Base-by-base conservation (phyloP, 139 green algal genomes). In the Auxenochlorella protothecoides region DNA sequence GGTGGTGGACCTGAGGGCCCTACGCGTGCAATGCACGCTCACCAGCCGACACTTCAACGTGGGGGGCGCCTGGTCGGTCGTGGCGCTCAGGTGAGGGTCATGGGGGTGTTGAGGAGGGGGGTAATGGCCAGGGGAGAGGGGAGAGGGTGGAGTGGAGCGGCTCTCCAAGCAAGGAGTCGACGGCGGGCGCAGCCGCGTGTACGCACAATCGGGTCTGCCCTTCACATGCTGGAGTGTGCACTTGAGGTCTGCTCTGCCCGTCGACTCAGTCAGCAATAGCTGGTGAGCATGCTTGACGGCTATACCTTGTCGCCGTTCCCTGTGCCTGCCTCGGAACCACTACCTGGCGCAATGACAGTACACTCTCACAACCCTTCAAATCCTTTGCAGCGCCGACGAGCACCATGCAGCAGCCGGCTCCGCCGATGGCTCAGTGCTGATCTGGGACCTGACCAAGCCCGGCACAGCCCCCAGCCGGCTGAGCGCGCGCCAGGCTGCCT, bases 371-470 rank as follows among this genome's bases (percentile, higher is more conserved):
- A 44, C 27, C 27, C 27, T 44, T 44, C 27, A 44, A 72, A 13
- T 65, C 72, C 72, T 44, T 71, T 11, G 65, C 60, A 75, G 73
- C 14, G 71, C 80, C 44, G 79, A 75, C 13, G 81, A 79, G 65
- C 62, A 53, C 6, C 76, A 80, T n/a, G 79, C 74, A 1, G 70
- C 78, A 8, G 78, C 80, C 2, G 81, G 81, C 3, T 87, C 81
- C 3, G 61, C 59, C 10, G 73, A 83, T 52, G 83, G 81, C 11
- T 71, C 68, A 0, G 9, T 87, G 0, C 83, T 79, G 61, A 10
- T 88, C 11, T 88, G 81, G 81, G 74, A 82, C 69, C 55, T 87
- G 60, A 16, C 60, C 12, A 64, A 63, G 53, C 14, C 57, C 9
- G 57, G 51, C 3, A 4, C 65, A 2, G 64, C 74, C 12, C 68